Evolutionary conservation across 1,139 yeast genomes (phyloP).

Genomic region (Magnusiomyces ingens): DNA sequence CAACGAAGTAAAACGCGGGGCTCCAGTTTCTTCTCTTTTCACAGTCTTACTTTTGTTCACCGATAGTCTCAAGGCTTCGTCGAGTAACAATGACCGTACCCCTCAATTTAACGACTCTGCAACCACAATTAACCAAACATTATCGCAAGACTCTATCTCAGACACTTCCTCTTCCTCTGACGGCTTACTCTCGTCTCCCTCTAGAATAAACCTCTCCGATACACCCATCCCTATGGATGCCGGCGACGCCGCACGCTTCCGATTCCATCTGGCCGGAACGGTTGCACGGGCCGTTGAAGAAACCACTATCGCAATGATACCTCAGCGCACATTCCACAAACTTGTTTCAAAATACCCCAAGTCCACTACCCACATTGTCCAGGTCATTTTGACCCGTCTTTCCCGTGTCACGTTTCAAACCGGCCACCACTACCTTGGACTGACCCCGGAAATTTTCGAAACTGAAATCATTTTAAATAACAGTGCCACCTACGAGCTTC

Average conservation of each 20-base stretch:
- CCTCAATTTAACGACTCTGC: too few relatives aligned
- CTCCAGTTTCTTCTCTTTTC: conserved; percentile 75
- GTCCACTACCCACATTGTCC: conserved; percentile 89
- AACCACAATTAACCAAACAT: too few relatives aligned
- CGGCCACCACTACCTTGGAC: conserved; percentile 76
- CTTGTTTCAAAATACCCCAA: conserved; percentile 74
- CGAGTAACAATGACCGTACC: too few relatives aligned
- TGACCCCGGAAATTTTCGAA: conserved; percentile 73
- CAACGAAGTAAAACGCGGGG: conserved; percentile 79
- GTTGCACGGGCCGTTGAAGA: conserved; percentile 57
- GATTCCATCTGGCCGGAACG: conserved; percentile 37
- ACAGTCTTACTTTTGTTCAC: conserved; percentile 70
- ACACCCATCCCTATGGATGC: too few relatives aligned
- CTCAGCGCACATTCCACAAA: conserved; percentile 70
- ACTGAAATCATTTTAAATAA: conserved; percentile 66
- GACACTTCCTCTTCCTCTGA: too few relatives aligned
- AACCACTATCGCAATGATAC: conserved; percentile 88
- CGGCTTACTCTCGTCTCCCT: too few relatives aligned
- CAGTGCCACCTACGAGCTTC: conserved; percentile 45
- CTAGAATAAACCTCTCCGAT: too few relatives aligned
- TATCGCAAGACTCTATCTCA: too few relatives aligned
- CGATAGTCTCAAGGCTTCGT: conserved; percentile 27
- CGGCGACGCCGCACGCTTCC: background rate
- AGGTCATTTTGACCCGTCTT: conserved; percentile 79
- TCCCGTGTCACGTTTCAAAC: conserved; percentile 90